Evolutionary conservation across 306 rosid species (phyloP).

Genomic region (Abrus pulchellus): DNA sequence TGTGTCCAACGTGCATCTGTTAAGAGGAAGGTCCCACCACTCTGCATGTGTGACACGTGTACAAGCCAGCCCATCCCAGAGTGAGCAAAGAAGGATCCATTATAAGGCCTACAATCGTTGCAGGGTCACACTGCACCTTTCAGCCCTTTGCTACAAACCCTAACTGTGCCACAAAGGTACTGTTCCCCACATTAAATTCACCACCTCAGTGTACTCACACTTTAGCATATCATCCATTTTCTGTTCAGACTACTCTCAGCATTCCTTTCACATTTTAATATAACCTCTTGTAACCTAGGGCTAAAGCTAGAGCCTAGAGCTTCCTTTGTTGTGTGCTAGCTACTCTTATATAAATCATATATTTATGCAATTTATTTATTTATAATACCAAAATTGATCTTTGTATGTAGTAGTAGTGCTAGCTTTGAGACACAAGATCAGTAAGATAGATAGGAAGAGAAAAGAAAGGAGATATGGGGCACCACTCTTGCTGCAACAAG

Average conservation of each 20-base stretch:
- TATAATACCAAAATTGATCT: slow-evolving; percentile 40
- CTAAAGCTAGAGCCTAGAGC: slow-evolving; percentile 32
- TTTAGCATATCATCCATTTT: slow-evolving; percentile 47
- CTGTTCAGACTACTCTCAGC: slow-evolving; percentile 31
- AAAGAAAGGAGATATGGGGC: slow-evolving; percentile 63
- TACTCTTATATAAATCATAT: background rate
- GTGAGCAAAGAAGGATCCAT: slow-evolving; percentile 47
- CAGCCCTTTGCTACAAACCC: slow-evolving; percentile 68
- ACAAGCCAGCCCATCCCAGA: slow-evolving; percentile 39
- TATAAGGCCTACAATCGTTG: slow-evolving; percentile 63
- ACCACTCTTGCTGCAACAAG: slow-evolving; percentile 97
- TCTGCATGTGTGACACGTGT: slow-evolving; percentile 73
- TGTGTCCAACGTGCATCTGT: slow-evolving; percentile 41
- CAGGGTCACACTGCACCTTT: slow-evolving; percentile 58
- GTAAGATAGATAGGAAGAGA: background rate
- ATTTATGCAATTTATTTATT: background rate
- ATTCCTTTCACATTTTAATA: slow-evolving; percentile 38
- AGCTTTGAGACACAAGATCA: background rate
- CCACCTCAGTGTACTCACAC: slow-evolving; percentile 53
- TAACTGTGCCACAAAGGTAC: slow-evolving; percentile 69
- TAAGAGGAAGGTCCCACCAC: slow-evolving; percentile 40
- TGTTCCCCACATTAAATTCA: slow-evolving; percentile 75
- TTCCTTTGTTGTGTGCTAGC: background rate
- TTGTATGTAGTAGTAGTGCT: background rate
- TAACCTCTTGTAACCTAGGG: slow-evolving; percentile 47